phyloP scores from a whole-genome alignment of 768 basidiomycete species.

The Pisolithus orientalis region DNA sequence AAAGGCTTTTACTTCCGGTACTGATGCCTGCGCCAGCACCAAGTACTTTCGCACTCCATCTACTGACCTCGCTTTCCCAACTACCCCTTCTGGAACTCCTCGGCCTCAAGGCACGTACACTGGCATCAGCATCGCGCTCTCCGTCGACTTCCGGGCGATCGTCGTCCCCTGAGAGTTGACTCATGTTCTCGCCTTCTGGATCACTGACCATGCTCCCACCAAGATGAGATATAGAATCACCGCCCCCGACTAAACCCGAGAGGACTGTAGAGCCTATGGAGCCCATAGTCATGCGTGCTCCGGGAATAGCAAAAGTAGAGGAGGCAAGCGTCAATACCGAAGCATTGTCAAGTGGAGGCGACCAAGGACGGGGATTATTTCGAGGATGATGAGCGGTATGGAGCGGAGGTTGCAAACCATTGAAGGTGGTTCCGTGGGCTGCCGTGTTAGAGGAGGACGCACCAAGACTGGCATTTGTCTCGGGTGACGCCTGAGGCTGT shows the following conservation, averaged over 20 bases:
- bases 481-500: constrained; percentile 34
- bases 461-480: constrained; percentile 11
- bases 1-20: constrained; percentile 49
- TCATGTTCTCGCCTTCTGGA: constrained; percentile 50
- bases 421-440: constrained; percentile 21
- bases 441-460: constrained; percentile 23
- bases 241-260: constrained; percentile 44
- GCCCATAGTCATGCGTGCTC: constrained; percentile 42
- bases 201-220: constrained; percentile 56
- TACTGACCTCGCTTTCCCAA: constrained; percentile 86
- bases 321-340: constrained; percentile 90
- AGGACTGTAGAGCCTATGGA: constrained; percentile 39
- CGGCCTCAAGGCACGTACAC: constrained; percentile 83
- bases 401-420: constrained; percentile 67
- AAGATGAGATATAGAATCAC: constrained; percentile 67
- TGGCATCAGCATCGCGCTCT: constrained; percentile 74
- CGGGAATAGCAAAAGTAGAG: constrained; percentile 78
- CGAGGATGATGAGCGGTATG: constrained; percentile 92
- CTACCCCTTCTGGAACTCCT: constrained; percentile 82
- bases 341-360: constrained; percentile 87
- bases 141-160: constrained; percentile 47
- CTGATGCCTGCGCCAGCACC: constrained; percentile 42
- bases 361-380: constrained; percentile 91
- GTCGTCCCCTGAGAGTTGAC: constrained; percentile 65
- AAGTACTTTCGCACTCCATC: constrained; percentile 73